Percentiles rank a stretch among this genome's conserved stretches.
Evolutionary conservation across 2,329 filamentous ascomycete species (phyloP).

Genomic region (Botrytis fragariae): DNA sequence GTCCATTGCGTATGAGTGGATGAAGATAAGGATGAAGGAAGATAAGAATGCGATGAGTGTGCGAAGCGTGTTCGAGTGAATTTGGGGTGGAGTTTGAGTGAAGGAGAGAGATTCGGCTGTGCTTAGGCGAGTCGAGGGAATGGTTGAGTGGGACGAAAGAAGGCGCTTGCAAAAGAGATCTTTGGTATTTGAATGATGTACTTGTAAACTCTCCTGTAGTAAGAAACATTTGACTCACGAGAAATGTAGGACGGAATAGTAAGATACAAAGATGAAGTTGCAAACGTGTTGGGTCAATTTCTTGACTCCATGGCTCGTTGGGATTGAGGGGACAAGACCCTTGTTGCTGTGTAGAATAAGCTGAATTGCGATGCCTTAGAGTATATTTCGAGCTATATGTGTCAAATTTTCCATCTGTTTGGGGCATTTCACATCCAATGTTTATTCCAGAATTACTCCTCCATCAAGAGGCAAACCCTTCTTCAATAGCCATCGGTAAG

Average conservation of each 20-base stretch:
- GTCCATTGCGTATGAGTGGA: not conserved
- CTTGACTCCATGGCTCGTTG: not conserved
- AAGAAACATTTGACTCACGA: rapidly evolving
- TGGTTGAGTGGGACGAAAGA: not conserved
- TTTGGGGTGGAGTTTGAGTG: not conserved
- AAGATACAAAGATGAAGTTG: too few relatives aligned
- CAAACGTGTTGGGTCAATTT: not conserved
- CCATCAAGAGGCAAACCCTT: not conserved
- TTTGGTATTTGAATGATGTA: not conserved
- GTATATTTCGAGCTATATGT: not conserved
- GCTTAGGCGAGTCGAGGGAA: not conserved
- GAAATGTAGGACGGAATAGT: not conserved
- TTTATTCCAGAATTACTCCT: not conserved
- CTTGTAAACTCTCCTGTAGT: not conserved
- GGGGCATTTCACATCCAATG: too few relatives aligned
- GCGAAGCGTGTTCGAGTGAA: not conserved
- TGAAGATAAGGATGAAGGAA: not conserved
- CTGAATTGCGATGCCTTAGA: not conserved
- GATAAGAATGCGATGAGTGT: not conserved
- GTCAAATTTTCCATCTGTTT: not conserved
- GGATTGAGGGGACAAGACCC: not conserved
- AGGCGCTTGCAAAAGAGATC: too few relatives aligned
- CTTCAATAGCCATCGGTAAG: not conserved
- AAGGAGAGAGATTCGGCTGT: not conserved
- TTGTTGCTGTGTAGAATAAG: not conserved